Base-by-base conservation (phyloP, 805 yeast genomes). In the Huiozyma naganishii region DNA sequence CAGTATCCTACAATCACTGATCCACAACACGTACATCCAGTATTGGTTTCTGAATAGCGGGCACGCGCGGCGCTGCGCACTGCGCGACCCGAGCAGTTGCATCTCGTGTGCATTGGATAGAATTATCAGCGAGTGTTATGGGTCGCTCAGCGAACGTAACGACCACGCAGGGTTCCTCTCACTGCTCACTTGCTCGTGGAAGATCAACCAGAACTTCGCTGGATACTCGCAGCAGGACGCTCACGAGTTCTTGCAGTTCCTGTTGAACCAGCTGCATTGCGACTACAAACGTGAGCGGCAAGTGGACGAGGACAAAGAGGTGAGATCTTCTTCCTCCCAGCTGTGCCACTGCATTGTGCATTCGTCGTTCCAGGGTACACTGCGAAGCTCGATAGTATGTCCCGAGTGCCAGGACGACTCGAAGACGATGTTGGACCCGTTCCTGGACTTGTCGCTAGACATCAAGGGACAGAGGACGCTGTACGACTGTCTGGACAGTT, bases 161-260 rank as follows among this genome's bases (percentile, higher is more conserved):
- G 77, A 30, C 88, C 95, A 2, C 81, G 67, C 65, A 28, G 97
- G 97, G 0, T 82, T 92, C 49, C 80, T 92, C 2, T 76, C 83
- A 41, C 64, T 92, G 39, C 69, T 92, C 41, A 72, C 77, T n/a
- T 85, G 95, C 9, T 81, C 95, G 1, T 88, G 96, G 90, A 80
- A 80, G 54, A 80, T 81, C 39, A 84, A 86, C 52, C 76, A 83
- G 51, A 75, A 87, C 32, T 73, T 92, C 46, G 95, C 97, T 0
- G 99, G 99, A 1, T 89, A 89, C 52, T 83, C 92, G 32, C 97
- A 92, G 63, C 99, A 92, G 64, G 99, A 92, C 61, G 97, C 98
- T 0, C 99, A 92, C 64, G 99, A 92, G 63, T 92, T 90, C 63
- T 82, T 95, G 82, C 97, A 92, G 59, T 89, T 90, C 59, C 57